These are phyloP conservation scores for Shiraia bambusicola DNA, from an alignment of 2,329 filamentous ascomycete species.

Conservation along the genomic window DNA sequence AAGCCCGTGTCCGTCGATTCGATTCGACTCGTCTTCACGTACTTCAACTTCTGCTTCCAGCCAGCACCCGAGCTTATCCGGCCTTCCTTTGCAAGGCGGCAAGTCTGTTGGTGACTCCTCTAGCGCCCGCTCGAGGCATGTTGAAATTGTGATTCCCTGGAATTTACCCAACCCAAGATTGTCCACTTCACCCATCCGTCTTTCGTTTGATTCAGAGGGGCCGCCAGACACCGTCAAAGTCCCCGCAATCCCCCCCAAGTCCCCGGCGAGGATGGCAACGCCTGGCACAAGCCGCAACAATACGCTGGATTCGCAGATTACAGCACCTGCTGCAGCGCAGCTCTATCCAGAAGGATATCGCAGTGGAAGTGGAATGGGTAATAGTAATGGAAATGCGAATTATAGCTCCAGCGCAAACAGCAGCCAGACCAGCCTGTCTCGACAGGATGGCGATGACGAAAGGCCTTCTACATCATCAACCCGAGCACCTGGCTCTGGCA, in stretches of 20 bases:
- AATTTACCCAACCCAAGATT: slow-evolving; percentile 46
- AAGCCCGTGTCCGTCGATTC: slow-evolving; percentile 39
- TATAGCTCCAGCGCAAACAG: slow-evolving; percentile 48
- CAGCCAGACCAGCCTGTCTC: slow-evolving; percentile 50
- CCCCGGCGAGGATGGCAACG: slow-evolving; percentile 46
- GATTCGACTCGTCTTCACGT: slow-evolving; percentile 33
- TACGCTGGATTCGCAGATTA: slow-evolving; percentile 51
- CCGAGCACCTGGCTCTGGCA: slow-evolving; percentile 45
- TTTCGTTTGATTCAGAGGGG: slow-evolving; percentile 22
- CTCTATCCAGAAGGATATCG: slow-evolving; percentile 31
- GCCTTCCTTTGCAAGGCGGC: slow-evolving; percentile 28
- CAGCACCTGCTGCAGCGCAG: slow-evolving; percentile 47
- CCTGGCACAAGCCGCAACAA: slow-evolving; percentile 48
- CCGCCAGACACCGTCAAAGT: slow-evolving; percentile 13
- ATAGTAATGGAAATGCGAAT: slow-evolving; percentile 38
- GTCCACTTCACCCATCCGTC: slow-evolving; percentile 36
- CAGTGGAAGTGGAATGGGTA: slow-evolving; percentile 16
- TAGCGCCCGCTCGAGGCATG: slow-evolving; percentile 47
- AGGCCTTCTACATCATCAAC: slow-evolving; percentile 33
- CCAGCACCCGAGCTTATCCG: slow-evolving; percentile 31
- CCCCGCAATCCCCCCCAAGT: slow-evolving; percentile 24
- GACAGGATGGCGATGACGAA: slow-evolving; percentile 47
- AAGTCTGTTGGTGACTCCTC: slow-evolving; percentile 36
- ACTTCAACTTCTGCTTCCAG: slow-evolving; percentile 36
- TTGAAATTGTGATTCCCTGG: slow-evolving; percentile 53